Conservation (phyloP, 305 asterid species). For the Fraxinus platypoda region DNA sequence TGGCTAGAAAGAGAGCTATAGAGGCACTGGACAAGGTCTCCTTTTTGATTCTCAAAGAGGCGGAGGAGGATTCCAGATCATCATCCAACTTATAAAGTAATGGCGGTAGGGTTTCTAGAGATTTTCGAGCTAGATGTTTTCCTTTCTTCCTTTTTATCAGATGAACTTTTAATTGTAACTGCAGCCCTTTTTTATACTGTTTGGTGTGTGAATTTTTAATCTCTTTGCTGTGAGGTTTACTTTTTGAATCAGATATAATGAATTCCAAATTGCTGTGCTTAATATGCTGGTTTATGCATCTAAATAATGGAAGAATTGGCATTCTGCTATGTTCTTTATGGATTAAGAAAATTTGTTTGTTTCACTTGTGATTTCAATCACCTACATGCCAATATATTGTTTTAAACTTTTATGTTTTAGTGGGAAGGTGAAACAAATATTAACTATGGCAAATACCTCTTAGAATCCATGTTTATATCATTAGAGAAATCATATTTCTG, state of each 20-base stretch:
- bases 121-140: background rate
- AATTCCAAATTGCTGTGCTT: background rate
- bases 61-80: background rate
- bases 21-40: conserved; percentile 33
- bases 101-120: background rate
- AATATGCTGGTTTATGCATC: background rate
- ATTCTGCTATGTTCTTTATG: background rate
- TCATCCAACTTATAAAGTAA: background rate
- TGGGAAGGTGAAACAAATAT: background rate
- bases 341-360: background rate
- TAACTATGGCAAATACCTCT: background rate
- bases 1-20: conserved; percentile 29
- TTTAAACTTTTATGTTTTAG: background rate
- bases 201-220: background rate
- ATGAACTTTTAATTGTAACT: background rate
- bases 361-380: background rate
- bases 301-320: background rate
- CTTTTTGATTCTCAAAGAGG: conserved; percentile 14
- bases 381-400: background rate
- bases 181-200: background rate
- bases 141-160: background rate
- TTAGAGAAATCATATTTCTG: background rate
- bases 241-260: background rate
- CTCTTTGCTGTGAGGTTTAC: background rate
- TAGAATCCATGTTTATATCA: background rate